Evolutionary conservation across 2,329 filamentous ascomycete species (phyloP).

Genomic region (Plectosphaerella plurivora): DNA sequence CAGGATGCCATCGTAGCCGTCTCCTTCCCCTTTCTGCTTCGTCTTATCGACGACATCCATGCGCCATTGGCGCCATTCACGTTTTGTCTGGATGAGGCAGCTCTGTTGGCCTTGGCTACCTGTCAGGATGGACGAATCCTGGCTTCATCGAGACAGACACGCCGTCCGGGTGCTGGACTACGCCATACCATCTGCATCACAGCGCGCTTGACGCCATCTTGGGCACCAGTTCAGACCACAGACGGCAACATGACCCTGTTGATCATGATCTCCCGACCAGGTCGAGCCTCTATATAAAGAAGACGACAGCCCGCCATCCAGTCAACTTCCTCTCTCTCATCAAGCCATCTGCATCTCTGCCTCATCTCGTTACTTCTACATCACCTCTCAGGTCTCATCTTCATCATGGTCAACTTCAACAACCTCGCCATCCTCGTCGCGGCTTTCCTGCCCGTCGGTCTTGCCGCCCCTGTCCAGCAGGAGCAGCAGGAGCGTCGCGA

Average conservation of each 20-base stretch:
- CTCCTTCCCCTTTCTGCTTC: slow-evolving; percentile 11
- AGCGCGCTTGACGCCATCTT: slow-evolving; percentile 1
- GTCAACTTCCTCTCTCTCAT: not conserved
- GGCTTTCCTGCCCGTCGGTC: slow-evolving; percentile 6
- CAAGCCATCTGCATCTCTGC: slow-evolving; percentile 2
- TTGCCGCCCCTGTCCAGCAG: slow-evolving; percentile 8
- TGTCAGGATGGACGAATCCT: not conserved
- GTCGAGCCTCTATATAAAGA: slow-evolving; percentile 3
- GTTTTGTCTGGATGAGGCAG: not conserved
- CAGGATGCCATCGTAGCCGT: not conserved
- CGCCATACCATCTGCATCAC: not conserved
- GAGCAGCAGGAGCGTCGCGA: slow-evolving; percentile 1
- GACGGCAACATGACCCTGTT: not conserved
- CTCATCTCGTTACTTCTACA: not conserved
- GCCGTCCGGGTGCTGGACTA: slow-evolving; percentile 1
- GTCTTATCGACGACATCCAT: slow-evolving; percentile 5
- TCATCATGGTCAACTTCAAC: slow-evolving; percentile 13
- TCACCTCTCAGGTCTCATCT: slow-evolving; percentile 1
- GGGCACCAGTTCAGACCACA: not conserved
- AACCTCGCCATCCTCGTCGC: slow-evolving; percentile 10
- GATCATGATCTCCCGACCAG: not conserved
- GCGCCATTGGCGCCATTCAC: not conserved
- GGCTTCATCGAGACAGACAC: not conserved
- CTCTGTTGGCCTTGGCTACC: not conserved
- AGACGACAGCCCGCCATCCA: not conserved